Conservation (phyloP, 169 alveolate species). For the Toxoplasma gondii region DNA sequence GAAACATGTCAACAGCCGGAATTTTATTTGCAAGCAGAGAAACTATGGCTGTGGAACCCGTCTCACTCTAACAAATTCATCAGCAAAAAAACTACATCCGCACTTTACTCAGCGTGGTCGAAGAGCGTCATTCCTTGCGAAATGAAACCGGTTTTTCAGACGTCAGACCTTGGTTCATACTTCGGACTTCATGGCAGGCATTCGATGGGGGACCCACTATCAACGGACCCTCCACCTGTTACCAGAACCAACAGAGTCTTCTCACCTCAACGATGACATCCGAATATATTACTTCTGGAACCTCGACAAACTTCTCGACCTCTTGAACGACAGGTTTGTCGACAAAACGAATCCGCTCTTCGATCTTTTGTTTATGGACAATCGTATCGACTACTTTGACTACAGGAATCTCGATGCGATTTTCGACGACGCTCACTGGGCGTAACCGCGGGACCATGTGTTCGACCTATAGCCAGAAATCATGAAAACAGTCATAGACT, state of each 20-base stretch:
- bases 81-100: no score
- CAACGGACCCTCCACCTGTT: no score
- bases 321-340: slow-evolving; percentile 37
- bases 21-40: no score
- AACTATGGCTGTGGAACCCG: no score
- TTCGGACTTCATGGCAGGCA: no score
- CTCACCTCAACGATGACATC: slow-evolving; percentile 54
- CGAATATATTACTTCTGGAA: slow-evolving; percentile 40
- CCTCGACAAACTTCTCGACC: slow-evolving; percentile 51
- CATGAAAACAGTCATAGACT: not conserved
- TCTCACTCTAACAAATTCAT: no score
- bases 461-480: not conserved
- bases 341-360: slow-evolving; percentile 21
- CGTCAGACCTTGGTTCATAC: no score
- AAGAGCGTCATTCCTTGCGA: no score
- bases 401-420: slow-evolving; percentile 11
- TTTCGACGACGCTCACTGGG: slow-evolving; percentile 40
- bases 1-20: no score
- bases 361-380: slow-evolving; percentile 4
- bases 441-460: slow-evolving; percentile 21
- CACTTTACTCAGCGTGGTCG: no score
- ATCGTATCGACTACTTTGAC: slow-evolving; percentile 25
- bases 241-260: not conserved
- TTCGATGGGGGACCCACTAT: no score
- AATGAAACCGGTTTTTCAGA: no score